These are phyloP conservation scores for Trichoderma sp. DNA, from an alignment of 2,329 filamentous ascomycete genomes.

Conservation along the genomic window DNA sequence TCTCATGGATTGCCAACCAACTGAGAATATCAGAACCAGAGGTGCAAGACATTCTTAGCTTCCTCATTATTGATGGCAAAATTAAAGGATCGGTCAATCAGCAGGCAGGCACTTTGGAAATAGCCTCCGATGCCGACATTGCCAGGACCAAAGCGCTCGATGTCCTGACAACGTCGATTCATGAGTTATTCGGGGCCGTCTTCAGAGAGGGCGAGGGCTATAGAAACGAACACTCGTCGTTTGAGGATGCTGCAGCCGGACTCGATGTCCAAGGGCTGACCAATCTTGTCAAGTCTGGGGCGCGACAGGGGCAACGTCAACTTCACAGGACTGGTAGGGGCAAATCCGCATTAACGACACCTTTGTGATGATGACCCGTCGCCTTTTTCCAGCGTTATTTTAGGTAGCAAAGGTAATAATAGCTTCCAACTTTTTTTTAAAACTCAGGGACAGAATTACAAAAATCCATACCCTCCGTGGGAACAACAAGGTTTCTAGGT, in stretches of 20 bases:
- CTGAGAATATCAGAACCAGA: conserved; percentile 83
- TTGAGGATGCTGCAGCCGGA: conserved; percentile 30
- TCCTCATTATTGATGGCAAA: conserved; percentile 86
- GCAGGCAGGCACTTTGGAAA: conserved; percentile 77
- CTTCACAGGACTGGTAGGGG: not conserved
- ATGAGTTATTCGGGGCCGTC: conserved; percentile 66
- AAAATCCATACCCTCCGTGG: not conserved
- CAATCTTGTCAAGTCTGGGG: not conserved
- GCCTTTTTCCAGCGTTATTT: not conserved
- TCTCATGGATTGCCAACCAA: conserved; percentile 82
- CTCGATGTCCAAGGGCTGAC: conserved; percentile 30
- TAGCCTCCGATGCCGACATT: conserved; percentile 70
- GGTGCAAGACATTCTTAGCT: conserved; percentile 93
- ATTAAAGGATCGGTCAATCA: conserved; percentile 88
- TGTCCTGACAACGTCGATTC: conserved; percentile 69
- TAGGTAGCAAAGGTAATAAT: not conserved
- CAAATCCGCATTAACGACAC: not conserved
- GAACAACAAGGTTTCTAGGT: not conserved
- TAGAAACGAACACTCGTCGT: conserved; percentile 32
- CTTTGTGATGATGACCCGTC: not conserved
- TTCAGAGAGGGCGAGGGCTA: conserved; percentile 78
- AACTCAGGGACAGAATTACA: not conserved
- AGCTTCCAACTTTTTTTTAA: not conserved
- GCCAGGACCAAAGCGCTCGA: conserved; percentile 72
- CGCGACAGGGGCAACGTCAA: conserved; percentile 8